phyloP scores from a whole-genome alignment of 805 yeast species.

The Candida insectalens region DNA sequence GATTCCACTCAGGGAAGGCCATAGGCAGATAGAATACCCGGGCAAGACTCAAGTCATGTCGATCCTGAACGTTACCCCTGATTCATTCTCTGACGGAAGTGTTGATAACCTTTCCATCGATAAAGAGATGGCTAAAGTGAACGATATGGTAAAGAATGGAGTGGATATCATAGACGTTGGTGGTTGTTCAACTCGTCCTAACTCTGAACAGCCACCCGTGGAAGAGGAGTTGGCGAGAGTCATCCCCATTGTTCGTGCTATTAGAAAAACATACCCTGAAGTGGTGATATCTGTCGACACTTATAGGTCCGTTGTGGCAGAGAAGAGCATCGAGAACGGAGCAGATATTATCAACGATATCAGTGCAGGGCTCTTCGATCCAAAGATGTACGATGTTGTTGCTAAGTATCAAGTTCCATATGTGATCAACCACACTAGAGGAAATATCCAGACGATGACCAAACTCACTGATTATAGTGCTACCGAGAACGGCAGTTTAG shows the following conservation, averaged over 20 bases:
- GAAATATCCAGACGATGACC: constrained; percentile 68
- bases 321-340: constrained; percentile 57
- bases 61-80: constrained; percentile 83
- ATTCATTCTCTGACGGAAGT: constrained; percentile 93
- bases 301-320: constrained; percentile 68
- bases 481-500: constrained; percentile 20
- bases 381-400: constrained; percentile 56
- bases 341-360: constrained; percentile 92
- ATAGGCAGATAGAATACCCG: constrained; percentile 25
- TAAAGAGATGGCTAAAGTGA: constrained; percentile 35
- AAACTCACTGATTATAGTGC: constrained; percentile 40
- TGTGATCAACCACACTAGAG: constrained; percentile 77
- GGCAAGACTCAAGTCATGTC: constrained; percentile 73
- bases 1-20: constrained; percentile 32
- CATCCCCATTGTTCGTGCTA: constrained; percentile 54
- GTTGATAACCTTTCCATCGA: constrained; percentile 25
- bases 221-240: constrained; percentile 68
- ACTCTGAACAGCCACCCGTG: constrained; percentile 48
- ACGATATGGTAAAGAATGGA: constrained; percentile 42
- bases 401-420: constrained; percentile 67
- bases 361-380: constrained; percentile 69
- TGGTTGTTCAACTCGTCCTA: constrained; percentile 91
- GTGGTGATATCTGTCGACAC: constrained; percentile 73
- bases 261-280: constrained; percentile 32
- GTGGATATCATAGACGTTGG: constrained; percentile 86